Percentiles rank a stretch among this genome's conserved stretches.
Evolutionary conservation across 306 rosid genomes (phyloP).

Genomic region (Fragaria vesca): DNA sequence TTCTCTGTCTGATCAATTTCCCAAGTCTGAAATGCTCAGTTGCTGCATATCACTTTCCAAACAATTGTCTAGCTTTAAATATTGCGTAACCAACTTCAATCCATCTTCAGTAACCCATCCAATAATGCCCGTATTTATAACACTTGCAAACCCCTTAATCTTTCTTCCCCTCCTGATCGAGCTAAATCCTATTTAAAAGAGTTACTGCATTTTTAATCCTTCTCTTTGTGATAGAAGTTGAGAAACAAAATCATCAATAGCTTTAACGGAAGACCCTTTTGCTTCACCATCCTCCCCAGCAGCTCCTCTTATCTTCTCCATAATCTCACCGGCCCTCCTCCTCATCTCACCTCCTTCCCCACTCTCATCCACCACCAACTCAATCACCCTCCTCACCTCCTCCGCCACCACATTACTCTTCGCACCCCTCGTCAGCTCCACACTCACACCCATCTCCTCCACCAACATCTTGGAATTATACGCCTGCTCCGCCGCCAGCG

Average conservation of each 20-base stretch:
- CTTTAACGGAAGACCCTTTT: conserved; percentile 38
- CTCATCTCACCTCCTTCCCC: conserved; percentile 49
- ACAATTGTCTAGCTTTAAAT: too few species aligned
- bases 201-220: background rate
- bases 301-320: conserved; percentile 39
- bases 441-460: conserved; percentile 69
- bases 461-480: conserved; percentile 70
- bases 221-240: conserved; percentile 6
- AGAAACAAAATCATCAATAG: conserved; percentile 43
- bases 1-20: too few species aligned
- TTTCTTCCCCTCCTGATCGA: too few species aligned
- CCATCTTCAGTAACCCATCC: too few species aligned
- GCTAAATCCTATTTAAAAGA: too few species aligned
- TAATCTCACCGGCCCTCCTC: conserved; percentile 43
- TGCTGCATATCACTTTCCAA: too few species aligned
- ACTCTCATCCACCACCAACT: conserved; percentile 35
- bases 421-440: conserved; percentile 52
- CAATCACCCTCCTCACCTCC: conserved; percentile 51
- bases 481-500: conserved; percentile 77
- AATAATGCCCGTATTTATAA: too few species aligned
- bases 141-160: too few species aligned
- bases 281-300: conserved; percentile 24
- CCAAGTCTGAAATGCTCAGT: too few species aligned
- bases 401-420: conserved; percentile 24
- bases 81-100: too few species aligned